These are phyloP conservation scores for Exophiala sideris DNA, from an alignment of 2,329 filamentous ascomycete genomes.

Conservation along the genomic window DNA sequence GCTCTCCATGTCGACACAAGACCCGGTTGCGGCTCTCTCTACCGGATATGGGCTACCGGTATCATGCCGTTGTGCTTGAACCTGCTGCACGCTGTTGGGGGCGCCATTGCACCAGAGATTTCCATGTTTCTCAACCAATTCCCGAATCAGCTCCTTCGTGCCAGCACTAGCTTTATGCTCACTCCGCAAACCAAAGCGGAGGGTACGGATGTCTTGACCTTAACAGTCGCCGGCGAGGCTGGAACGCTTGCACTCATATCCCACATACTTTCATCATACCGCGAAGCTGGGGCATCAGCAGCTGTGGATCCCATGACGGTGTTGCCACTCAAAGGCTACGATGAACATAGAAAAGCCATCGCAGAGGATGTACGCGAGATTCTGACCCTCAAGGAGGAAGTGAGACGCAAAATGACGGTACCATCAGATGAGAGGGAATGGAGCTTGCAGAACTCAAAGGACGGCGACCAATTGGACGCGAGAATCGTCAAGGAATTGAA, in stretches of 20 bases:
- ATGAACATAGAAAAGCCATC: conserved; percentile 68
- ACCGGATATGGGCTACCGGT: conserved; percentile 85
- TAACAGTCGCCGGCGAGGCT: conserved; percentile 23
- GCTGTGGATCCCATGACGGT: conserved; percentile 62
- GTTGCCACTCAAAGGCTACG: conserved; percentile 51
- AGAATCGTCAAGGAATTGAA: conserved; percentile 69
- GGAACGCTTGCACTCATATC: conserved; percentile 68
- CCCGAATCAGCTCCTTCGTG: conserved; percentile 69
- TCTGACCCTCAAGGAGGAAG: conserved; percentile 40
- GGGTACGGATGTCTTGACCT: conserved; percentile 39
- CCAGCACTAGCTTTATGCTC: conserved; percentile 66
- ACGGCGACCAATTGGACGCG: conserved; percentile 63
- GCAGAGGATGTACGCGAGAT: conserved; percentile 73
- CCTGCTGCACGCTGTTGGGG: conserved; percentile 75
- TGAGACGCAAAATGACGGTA: conserved; percentile 64
- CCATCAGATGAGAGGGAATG: conserved; percentile 70
- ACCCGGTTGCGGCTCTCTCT: conserved; percentile 67
- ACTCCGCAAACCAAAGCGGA: conserved; percentile 38
- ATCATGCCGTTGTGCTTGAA: conserved; percentile 87
- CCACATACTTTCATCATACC: conserved; percentile 66
- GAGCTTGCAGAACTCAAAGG: conserved; percentile 52
- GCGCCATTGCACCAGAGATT: conserved; percentile 78
- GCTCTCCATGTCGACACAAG: conserved; percentile 77
- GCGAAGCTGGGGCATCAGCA: conserved; percentile 60
- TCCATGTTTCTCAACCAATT: conserved; percentile 87